Conservation (phyloP, 140 eudicot genomes). For the Ambrosia hybrid region DNA sequence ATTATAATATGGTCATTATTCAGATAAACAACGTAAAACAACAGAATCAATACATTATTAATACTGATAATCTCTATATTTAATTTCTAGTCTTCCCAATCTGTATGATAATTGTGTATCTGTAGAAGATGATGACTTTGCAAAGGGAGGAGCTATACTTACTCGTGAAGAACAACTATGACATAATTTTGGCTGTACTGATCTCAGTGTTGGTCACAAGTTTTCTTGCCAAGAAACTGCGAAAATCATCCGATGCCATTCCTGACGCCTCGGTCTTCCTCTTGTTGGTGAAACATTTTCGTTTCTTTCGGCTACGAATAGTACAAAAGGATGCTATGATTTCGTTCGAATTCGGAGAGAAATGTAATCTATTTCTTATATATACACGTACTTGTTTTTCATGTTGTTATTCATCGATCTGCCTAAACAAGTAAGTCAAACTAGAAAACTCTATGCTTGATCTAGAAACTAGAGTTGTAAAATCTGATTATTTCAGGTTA, state of each 20-base stretch:
- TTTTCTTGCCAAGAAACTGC: slow-evolving; percentile 23
- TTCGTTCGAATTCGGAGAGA: slow-evolving; percentile 44
- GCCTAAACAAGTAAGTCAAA: neutral
- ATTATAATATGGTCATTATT: slow-evolving; percentile 1
- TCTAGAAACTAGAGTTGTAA: neutral
- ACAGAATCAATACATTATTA: neutral
- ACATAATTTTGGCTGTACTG: slow-evolving; percentile 37
- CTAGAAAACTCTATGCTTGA: neutral
- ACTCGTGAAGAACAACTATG: slow-evolving; percentile 28
- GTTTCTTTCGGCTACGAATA: slow-evolving; percentile 49
- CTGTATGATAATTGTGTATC: too few species aligned
- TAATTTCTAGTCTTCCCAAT: too few species aligned
- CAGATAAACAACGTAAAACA: slow-evolving; percentile 8
- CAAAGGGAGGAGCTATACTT: slow-evolving; percentile 33
- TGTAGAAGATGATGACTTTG: slow-evolving; percentile 18
- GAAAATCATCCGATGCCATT: slow-evolving; percentile 19
- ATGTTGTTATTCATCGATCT: neutral
- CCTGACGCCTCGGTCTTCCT: slow-evolving; percentile 58
- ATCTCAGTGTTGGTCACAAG: slow-evolving; percentile 30
- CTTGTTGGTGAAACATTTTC: slow-evolving; percentile 59
- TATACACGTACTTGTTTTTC: neutral
- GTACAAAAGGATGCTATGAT: slow-evolving; percentile 56
- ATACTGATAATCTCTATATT: too few species aligned
- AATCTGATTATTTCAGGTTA: too few species aligned
- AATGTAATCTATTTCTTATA: slow-evolving; percentile 17